phyloP scores from a whole-genome alignment of 139 green algal genomes.

The Micromonas commoda region DNA sequence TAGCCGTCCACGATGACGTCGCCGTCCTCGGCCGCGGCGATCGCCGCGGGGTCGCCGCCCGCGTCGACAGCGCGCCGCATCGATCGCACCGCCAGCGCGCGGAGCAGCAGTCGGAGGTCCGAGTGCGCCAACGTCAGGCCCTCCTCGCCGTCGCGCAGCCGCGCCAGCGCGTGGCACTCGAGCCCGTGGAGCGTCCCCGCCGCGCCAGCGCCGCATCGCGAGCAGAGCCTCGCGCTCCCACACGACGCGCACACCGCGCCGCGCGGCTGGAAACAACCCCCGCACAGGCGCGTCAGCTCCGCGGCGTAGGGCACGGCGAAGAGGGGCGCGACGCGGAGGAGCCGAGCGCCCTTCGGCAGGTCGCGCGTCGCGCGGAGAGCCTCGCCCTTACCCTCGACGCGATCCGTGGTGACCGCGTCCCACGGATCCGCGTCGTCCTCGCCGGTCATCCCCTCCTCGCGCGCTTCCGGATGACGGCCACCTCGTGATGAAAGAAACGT shows the following conservation, averaged over 20 bases:
- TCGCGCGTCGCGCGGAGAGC: background rate
- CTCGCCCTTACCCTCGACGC: background rate
- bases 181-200: background rate
- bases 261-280: background rate
- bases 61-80: background rate
- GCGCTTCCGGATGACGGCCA: too few relatives aligned
- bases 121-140: background rate
- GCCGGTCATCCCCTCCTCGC: background rate
- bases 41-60: background rate
- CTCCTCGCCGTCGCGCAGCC: background rate
- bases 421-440: background rate
- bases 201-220: background rate
- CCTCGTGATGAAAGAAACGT: too few relatives aligned
- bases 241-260: background rate
- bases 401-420: background rate
- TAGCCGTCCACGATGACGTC: constrained; percentile 7
- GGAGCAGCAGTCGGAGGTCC: background rate
- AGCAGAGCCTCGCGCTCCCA: background rate
- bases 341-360: background rate
- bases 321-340: background rate
- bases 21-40: background rate
- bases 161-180: background rate
- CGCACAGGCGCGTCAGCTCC: background rate
- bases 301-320: background rate
- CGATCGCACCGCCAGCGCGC: background rate